Conservation (phyloP, 495 filamentous ascomycete species). For the Trichoderma virens region DNA sequence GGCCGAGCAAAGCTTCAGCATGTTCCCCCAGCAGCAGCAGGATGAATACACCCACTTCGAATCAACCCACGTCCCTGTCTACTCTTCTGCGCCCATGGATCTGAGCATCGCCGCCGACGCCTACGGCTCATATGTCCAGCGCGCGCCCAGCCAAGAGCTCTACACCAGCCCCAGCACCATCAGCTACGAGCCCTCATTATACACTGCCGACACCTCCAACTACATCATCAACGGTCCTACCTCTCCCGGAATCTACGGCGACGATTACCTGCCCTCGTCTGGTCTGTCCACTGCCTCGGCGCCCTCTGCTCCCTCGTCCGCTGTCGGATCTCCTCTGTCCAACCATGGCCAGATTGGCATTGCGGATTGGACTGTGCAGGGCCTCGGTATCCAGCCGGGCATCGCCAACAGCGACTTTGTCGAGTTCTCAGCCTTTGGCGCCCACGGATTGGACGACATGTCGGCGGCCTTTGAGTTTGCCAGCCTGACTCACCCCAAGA, state of each 20-base stretch:
- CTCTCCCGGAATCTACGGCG: conserved; percentile 35
- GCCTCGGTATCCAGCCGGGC: conserved; percentile 56
- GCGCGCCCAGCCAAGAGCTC: conserved; percentile 1
- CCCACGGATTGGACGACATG: conserved; percentile 38
- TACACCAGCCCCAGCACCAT: conserved; percentile 7
- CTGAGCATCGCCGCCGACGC: conserved; percentile 35
- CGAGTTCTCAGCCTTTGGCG: conserved; percentile 16
- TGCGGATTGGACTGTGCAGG: conserved; percentile 54
- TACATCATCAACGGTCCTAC: conserved; percentile 28
- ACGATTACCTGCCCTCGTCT: conserved; percentile 40
- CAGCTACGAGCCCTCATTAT: not conserved
- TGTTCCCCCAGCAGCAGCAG: conserved; percentile 25
- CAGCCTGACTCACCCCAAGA: conserved; percentile 26
- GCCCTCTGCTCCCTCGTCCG: conserved; percentile 70
- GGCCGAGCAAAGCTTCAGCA: conserved; percentile 23
- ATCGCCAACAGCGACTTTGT: conserved; percentile 58
- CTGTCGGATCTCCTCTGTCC: conserved; percentile 73
- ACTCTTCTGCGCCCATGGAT: conserved; percentile 30
- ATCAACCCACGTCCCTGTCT: conserved; percentile 26
- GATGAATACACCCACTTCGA: conserved; percentile 38
- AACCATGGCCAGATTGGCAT: conserved; percentile 52
- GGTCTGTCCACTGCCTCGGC: conserved; percentile 69
- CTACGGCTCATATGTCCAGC: conserved; percentile 11
- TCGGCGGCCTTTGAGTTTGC: conserved; percentile 54
- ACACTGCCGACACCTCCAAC: conserved; percentile 16